These are phyloP conservation scores for Xylaria sp. DNA, from an alignment of 2,329 filamentous ascomycete species.

Conservation along the genomic window DNA sequence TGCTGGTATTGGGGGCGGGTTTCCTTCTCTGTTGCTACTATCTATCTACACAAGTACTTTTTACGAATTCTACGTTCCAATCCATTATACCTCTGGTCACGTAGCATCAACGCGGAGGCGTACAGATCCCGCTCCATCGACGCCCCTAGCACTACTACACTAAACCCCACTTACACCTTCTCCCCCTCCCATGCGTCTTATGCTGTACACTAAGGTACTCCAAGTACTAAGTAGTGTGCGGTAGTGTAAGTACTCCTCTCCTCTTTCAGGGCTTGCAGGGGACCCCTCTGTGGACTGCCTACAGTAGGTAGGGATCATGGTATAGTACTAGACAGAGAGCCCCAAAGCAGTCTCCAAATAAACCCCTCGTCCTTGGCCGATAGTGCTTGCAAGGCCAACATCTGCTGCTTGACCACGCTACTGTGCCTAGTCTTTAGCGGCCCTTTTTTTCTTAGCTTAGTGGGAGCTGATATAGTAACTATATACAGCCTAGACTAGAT, in stretches of 20 bases:
- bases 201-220: neutral
- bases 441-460: neutral
- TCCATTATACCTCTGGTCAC: conserved; percentile 14
- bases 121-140: conserved; percentile 23
- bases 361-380: neutral
- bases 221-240: neutral
- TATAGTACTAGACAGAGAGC: neutral
- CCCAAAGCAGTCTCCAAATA: neutral
- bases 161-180: conserved; percentile 11
- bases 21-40: neutral
- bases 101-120: conserved; percentile 19
- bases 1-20: conserved; percentile 3
- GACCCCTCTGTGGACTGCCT: neutral
- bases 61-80: conserved; percentile 10
- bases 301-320: neutral
- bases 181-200: neutral
- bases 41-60: neutral
- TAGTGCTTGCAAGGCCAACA: conserved; percentile 14
- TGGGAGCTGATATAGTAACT: conserved; percentile 1
- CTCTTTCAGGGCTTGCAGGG: conserved; percentile 18
- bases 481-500: conserved; percentile 18
- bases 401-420: neutral
- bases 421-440: conserved; percentile 19
- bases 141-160: conserved; percentile 21
- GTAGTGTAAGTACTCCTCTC: conserved; percentile 8